Conservation (phyloP, 164 flowering plant species). For the Magnolia changhungtana region DNA sequence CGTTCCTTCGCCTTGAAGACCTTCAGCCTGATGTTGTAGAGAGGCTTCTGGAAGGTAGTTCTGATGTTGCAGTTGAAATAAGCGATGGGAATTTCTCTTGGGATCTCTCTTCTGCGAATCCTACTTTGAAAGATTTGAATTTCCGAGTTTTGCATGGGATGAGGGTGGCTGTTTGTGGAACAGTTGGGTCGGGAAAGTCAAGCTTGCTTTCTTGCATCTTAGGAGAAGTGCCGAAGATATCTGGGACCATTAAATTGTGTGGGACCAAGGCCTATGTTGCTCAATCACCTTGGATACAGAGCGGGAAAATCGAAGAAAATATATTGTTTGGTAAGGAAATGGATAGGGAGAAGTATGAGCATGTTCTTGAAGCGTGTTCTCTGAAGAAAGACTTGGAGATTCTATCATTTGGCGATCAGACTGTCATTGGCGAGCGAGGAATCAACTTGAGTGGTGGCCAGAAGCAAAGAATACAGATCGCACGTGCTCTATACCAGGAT, state of each 20-base stretch:
- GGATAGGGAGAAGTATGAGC: slow-evolving; percentile 62
- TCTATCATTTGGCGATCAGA: slow-evolving; percentile 75
- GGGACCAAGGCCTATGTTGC: slow-evolving; percentile 84
- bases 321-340: slow-evolving; percentile 79
- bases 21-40: slow-evolving; percentile 40
- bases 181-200: slow-evolving; percentile 65
- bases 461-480: slow-evolving; percentile 87
- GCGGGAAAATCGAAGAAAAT: slow-evolving; percentile 80
- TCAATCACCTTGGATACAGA: slow-evolving; percentile 92
- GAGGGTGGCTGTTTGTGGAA: slow-evolving; percentile 59
- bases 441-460: slow-evolving; percentile 93
- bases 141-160: slow-evolving; percentile 36
- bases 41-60: slow-evolving; percentile 39
- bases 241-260: slow-evolving; percentile 38
- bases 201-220: slow-evolving; percentile 52
- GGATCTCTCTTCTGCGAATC: slow-evolving; percentile 22
- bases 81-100: slow-evolving; percentile 37
- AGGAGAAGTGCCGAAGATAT: slow-evolving; percentile 48
- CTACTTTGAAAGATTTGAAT: slow-evolving; percentile 40
- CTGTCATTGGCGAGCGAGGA: slow-evolving; percentile 84
- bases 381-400: slow-evolving; percentile 77
- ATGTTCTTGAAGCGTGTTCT: slow-evolving; percentile 70
- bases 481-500: slow-evolving; percentile 85
- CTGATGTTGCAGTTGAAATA: slow-evolving; percentile 53
- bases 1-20: slow-evolving; percentile 59